Conservation (phyloP, 1,284 basidiomycete genomes). For the Gymnopus androsaceus region DNA sequence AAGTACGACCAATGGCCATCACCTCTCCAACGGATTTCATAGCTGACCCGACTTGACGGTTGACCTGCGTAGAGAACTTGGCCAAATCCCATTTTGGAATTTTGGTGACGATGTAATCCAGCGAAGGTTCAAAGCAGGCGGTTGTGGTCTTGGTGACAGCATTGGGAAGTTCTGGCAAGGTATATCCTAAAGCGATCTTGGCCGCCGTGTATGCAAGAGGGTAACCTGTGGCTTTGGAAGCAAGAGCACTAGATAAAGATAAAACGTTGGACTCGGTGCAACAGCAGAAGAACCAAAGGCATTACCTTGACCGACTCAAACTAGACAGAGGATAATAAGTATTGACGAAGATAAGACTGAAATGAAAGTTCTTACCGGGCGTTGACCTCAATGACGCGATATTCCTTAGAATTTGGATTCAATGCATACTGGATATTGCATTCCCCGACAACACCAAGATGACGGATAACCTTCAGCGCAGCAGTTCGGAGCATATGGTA, state of each 20-base stretch:
- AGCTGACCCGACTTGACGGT: conserved; percentile 92
- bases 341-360: conserved; percentile 12
- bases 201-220: conserved; percentile 99
- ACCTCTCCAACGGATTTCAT: conserved; percentile 99
- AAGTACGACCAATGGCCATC: conserved; percentile 99
- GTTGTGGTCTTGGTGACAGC: conserved; percentile 99
- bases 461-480: conserved; percentile 96
- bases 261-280: conserved; percentile 22
- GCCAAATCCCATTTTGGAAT: conserved; percentile 99
- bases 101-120: conserved; percentile 99
- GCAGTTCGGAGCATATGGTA: conserved; percentile 99
- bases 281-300: conserved; percentile 5
- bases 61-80: conserved; percentile 93
- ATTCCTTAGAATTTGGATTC: conserved; percentile 90
- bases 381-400: conserved; percentile 98
- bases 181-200: conserved; percentile 98
- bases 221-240: conserved; percentile 99
- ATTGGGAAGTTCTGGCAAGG: conserved; percentile 96
- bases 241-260: conserved; percentile 87
- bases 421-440: conserved; percentile 99
- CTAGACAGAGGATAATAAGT: conserved; percentile 28
- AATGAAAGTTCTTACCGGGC: conserved; percentile 61
- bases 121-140: conserved; percentile 98
- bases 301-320: conserved; percentile 60
- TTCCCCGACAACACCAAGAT: conserved; percentile 98